Evolutionary conservation across 2,329 filamentous ascomycete species (phyloP), one percentile per base, ranked within the genome.

Genomic region (Aspergillus sp.): DNA sequence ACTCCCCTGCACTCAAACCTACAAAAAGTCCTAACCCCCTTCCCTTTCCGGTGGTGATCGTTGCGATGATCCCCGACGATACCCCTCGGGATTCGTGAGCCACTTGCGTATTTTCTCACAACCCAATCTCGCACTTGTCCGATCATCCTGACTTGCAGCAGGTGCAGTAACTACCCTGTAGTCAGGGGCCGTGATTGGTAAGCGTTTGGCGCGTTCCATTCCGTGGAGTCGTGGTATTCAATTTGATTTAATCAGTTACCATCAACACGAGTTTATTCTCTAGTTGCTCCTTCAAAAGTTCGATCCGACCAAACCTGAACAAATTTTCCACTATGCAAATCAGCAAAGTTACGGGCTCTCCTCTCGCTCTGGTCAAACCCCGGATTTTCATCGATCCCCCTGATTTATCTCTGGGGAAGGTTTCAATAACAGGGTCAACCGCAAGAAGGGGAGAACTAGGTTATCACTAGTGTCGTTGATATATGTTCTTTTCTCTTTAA

Each of bases 321-420:
- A 4, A n/a, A 18, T 16, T 16, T 47, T 22, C 16, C n/a, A 47
- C 45, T 49, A n/a, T 39, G 7, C 49, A 29, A 56, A 50, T 39
- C 12, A 46, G 9, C 29, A 49, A 51, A 12, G 16, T 46, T 10
- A 18, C 49, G 16, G 47, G 39, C 18, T 53, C 16, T 6, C 22
- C 18, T 46, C 22, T 51, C 24, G 49, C 54, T 55, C 45, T 46
- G 47, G 52, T 26, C 55, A 59, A 57, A 61, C 54, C 59, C 60
- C 62, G 57, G 59, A 54, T 62, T 42, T 47, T 54, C 59, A 29
- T 29, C 32, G 29, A 39, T 49, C 26, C 12, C 46, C 24, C 24
- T 45, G 14, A 31, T 32, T 18, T 14, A 16, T 55, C 47, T 26
- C 39, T 47, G 39, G 42, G 39, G 36, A 49, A 46, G 14, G 53